Evolutionary conservation across 1,139 yeast genomes (phyloP).

Genomic region (Groenewaldozyma sp.): DNA sequence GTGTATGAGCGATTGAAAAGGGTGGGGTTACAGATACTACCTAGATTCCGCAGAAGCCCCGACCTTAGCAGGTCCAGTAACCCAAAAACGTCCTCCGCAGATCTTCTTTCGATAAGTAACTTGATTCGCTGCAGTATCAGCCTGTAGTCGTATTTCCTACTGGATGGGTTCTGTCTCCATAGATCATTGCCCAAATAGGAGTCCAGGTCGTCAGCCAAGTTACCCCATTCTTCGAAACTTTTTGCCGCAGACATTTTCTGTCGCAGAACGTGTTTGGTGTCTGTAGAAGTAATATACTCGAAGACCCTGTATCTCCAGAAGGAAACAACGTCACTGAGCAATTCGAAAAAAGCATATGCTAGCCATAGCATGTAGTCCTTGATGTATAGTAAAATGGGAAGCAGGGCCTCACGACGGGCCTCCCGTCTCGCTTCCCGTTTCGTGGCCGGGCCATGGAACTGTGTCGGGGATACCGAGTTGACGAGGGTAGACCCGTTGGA

Average conservation of each 20-base stretch:
- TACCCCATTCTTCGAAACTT: conserved; percentile 28
- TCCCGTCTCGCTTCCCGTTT: not conserved
- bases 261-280: conserved; percentile 15
- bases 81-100: conserved; percentile 44
- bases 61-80: conserved; percentile 69
- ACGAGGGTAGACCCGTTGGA: no score
- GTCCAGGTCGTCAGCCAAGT: conserved; percentile 28
- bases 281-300: conserved; percentile 14
- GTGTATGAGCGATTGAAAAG: conserved; percentile 73
- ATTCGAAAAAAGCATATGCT: conserved; percentile 18
- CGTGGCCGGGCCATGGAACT: no score
- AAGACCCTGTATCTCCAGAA: conserved; percentile 22
- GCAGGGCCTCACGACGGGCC: not conserved
- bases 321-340: conserved; percentile 19
- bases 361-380: conserved; percentile 14
- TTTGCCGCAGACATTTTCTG: conserved; percentile 19
- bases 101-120: conserved; percentile 53
- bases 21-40: conserved; percentile 75
- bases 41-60: conserved; percentile 81
- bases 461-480: no score
- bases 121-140: conserved; percentile 68
- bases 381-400: not conserved
- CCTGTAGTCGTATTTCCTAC: conserved; percentile 75
- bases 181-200: conserved; percentile 29
- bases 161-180: conserved; percentile 66